These are phyloP conservation scores for Termitomyces sp. DNA, from an alignment of 768 basidiomycete genomes.

Conservation along the genomic window DNA sequence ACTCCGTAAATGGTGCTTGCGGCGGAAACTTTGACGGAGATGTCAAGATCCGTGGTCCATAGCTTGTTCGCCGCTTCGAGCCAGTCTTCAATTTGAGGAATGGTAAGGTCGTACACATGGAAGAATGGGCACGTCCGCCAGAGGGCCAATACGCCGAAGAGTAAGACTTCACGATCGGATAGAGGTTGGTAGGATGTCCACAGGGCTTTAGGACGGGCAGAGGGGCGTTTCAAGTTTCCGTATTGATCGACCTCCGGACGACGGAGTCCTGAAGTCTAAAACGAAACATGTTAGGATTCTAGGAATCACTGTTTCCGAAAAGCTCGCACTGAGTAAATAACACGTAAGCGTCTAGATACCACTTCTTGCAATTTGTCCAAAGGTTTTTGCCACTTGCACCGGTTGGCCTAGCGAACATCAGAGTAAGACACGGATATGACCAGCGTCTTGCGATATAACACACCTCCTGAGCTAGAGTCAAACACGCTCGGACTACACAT, in stretches of 20 bases:
- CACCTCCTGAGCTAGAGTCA: constrained; percentile 69
- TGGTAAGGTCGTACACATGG: constrained; percentile 42
- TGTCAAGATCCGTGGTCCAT: constrained; percentile 63
- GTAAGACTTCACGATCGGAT: constrained; percentile 64
- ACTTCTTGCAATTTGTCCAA: constrained; percentile 44
- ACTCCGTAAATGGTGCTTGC: constrained; percentile 47
- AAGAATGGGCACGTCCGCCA: constrained; percentile 60
- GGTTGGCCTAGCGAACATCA: constrained; percentile 29
- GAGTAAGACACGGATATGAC: neutral
- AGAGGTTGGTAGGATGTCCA: constrained; percentile 53
- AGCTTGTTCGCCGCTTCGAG: constrained; percentile 43
- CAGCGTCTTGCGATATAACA: constrained; percentile 8
- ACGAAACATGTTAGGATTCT: neutral
- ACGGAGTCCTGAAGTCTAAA: constrained; percentile 46
- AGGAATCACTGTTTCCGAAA: neutral
- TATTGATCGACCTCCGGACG: constrained; percentile 60
- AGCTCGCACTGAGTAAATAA: constrained; percentile 51
- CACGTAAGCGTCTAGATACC: constrained; percentile 46
- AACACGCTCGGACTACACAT: constrained; percentile 67
- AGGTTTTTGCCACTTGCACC: constrained; percentile 54
- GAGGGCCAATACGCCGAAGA: constrained; percentile 65
- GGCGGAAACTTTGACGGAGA: constrained; percentile 60
- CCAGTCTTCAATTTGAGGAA: constrained; percentile 44
- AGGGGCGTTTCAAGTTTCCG: constrained; percentile 50
- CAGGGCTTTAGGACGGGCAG: constrained; percentile 58